Evolutionary conservation across 2,329 filamentous ascomycete genomes (phyloP).

Genomic region (Penicillium italicum): DNA sequence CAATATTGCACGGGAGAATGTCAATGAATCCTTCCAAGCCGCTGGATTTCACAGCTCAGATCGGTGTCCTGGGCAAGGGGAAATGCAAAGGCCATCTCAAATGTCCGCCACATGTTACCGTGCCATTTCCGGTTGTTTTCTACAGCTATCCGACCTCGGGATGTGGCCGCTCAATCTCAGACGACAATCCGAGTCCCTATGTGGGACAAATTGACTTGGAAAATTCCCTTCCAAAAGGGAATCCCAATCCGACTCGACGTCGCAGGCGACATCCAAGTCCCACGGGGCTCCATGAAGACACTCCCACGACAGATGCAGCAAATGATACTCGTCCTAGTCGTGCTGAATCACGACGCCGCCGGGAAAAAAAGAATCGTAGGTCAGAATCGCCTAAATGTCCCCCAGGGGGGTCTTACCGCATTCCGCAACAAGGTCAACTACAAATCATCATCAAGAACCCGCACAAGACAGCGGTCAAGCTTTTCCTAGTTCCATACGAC

Average conservation of each 20-base stretch:
- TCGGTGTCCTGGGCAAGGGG: constrained; percentile 84
- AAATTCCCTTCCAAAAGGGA: constrained; percentile 62
- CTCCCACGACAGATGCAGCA: constrained; percentile 6
- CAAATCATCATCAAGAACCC: constrained; percentile 98
- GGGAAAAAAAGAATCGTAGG: constrained; percentile 59
- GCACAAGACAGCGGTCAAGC: constrained; percentile 95
- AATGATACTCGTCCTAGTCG: constrained; percentile 12
- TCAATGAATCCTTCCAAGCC: constrained; percentile 92
- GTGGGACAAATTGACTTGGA: constrained; percentile 91
- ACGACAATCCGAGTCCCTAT: constrained; percentile 92
- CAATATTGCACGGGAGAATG: constrained; percentile 91
- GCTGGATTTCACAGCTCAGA: constrained; percentile 88
- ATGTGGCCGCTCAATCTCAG: constrained; percentile 59
- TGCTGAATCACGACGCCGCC: constrained; percentile 42
- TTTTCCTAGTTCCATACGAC: constrained; percentile 92
- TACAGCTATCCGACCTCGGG: constrained; percentile 79
- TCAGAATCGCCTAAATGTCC: constrained; percentile 63
- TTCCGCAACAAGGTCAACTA: constrained; percentile 87
- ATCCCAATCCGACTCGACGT: constrained; percentile 36
- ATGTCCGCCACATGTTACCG: constrained; percentile 83
- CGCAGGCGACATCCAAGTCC: constrained; percentile 40
- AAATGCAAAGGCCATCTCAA: constrained; percentile 80
- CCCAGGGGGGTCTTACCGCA: constrained; percentile 85
- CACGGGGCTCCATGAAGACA: constrained; percentile 9
- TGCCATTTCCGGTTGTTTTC: constrained; percentile 92